Base-by-base conservation (phyloP, 1,284 basidiomycete species). In the Heterobasidion annosum region DNA sequence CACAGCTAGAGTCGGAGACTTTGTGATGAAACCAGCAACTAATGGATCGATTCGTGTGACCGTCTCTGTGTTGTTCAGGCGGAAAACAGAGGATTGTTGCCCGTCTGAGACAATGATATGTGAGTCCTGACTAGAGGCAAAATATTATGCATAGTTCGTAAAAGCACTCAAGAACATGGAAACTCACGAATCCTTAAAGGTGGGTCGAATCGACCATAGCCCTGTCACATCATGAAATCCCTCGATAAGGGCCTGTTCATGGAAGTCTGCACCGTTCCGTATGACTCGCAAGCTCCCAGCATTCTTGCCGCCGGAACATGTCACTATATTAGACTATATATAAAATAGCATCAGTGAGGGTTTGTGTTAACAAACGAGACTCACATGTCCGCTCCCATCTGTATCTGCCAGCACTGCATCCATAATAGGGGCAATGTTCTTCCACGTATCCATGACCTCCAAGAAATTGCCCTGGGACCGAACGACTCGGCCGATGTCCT, bases 371-470 rank as follows among this genome's bases (percentile, higher is more conserved):
- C 40, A 43, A 32, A 47, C 25, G 10, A 47, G 45, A 66, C 79
- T 62, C 62, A 91, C 90, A 69, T 91, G 83, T 8, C 85, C 85
- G 55, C 81, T 87, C 0, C 79, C 78, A 51, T 93, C 91, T 3
- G 78, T 74, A 64, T 93, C 87, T 6, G 88, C 86, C 1, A 91
- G 68, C 13, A 81, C 77, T 34, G 93, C 91, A 66, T 98, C 96
- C 58, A 88, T 69, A 43, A 98, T 88, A 0, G 96, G 96, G 0
- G 91, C 93, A 51, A 98, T 76, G 63, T 94, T 95, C 62, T 82
- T 81, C 69, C 81, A 90, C 6, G 71, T 75, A 50, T 89, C 79
- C 18, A 88, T 61, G 8, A 88, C 75, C 15, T 78, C 72, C 2
- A 91, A 57, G 62, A 73, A 80, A 9, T 68, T 77, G 25, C 76